Evolutionary conservation across 345 rosid species (phyloP).

Genomic region (Pseudoturritis turrita): DNA sequence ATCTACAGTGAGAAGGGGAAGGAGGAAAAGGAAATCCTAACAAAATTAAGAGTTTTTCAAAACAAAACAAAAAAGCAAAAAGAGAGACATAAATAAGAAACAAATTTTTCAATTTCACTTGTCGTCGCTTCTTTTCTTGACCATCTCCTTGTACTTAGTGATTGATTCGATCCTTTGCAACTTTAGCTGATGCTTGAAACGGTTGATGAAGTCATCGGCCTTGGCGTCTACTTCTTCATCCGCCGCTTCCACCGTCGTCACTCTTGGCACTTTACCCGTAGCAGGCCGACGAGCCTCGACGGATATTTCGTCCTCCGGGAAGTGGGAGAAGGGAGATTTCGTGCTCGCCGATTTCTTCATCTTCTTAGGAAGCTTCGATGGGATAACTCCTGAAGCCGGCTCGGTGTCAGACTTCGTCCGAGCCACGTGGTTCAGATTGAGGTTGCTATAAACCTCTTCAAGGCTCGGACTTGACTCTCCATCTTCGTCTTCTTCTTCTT

Average conservation of each 20-base stretch:
- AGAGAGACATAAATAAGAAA: conserved; percentile 3
- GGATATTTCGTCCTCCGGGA: conserved; percentile 40
- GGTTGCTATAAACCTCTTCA: conserved; percentile 54
- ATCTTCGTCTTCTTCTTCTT: conserved; percentile 20
- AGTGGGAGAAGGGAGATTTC: conserved; percentile 57
- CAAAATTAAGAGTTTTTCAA: conserved; percentile 17
- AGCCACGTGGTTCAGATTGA: conserved; percentile 35
- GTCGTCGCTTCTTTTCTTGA: conserved; percentile 32
- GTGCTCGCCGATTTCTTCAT: conserved; percentile 82
- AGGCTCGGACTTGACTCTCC: conserved; percentile 37
- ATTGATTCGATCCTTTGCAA: conserved; percentile 67
- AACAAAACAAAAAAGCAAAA: neutral
- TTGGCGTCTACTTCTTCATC: conserved; percentile 72
- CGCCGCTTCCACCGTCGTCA: conserved; percentile 34
- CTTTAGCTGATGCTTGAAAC: conserved; percentile 69
- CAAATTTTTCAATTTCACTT: conserved; percentile 14
- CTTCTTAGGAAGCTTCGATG: conserved; percentile 58
- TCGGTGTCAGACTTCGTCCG: conserved; percentile 58
- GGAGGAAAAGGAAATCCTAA: neutral
- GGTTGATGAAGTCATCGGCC: conserved; percentile 75
- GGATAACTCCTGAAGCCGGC: conserved; percentile 49
- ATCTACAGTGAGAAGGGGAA: conserved; percentile 33
- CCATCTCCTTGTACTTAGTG: conserved; percentile 52
- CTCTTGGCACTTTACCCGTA: conserved; percentile 46
- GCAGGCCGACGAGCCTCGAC: conserved; percentile 56